phyloP scores from a whole-genome alignment of 169 alveolate genomes.

The Babesia gibsoni region DNA sequence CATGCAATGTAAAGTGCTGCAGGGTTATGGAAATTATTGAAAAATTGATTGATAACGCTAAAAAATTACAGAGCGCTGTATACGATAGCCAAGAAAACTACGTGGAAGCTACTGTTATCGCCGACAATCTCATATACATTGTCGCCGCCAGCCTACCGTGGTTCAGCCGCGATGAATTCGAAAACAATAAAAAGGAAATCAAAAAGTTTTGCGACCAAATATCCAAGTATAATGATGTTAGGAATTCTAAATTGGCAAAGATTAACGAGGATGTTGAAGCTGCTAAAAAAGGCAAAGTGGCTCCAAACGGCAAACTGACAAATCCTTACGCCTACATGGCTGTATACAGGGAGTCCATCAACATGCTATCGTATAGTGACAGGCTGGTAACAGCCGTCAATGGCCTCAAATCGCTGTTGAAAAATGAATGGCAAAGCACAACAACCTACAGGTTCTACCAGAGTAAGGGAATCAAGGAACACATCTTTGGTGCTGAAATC shows the following conservation, averaged over 20 bases:
- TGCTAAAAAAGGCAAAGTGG: neutral
- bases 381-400: conserved; percentile 45
- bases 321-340: conserved; percentile 50
- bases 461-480: conserved; percentile 56
- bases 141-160: conserved; percentile 60
- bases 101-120: conserved; percentile 13
- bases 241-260: conserved; percentile 9
- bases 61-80: conserved; percentile 1
- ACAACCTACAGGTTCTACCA: conserved; percentile 63
- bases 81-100: conserved; percentile 8
- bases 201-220: conserved; percentile 14
- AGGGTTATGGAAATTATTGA: conserved; percentile 29
- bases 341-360: conserved; percentile 8
- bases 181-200: conserved; percentile 6
- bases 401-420: conserved; percentile 28
- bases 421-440: conserved; percentile 44
- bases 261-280: neutral
- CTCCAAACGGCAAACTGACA: neutral
- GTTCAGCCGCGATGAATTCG: conserved; percentile 56
- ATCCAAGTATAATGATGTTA: conserved; percentile 32
- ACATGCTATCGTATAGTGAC: neutral
- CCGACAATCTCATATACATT: conserved; percentile 58
- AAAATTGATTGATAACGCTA: conserved; percentile 19
- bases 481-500: neutral
- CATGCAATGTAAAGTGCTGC: conserved; percentile 19